phyloP scores from a whole-genome alignment of 495 filamentous ascomycete genomes.

The Chaetomium cochliodes region DNA sequence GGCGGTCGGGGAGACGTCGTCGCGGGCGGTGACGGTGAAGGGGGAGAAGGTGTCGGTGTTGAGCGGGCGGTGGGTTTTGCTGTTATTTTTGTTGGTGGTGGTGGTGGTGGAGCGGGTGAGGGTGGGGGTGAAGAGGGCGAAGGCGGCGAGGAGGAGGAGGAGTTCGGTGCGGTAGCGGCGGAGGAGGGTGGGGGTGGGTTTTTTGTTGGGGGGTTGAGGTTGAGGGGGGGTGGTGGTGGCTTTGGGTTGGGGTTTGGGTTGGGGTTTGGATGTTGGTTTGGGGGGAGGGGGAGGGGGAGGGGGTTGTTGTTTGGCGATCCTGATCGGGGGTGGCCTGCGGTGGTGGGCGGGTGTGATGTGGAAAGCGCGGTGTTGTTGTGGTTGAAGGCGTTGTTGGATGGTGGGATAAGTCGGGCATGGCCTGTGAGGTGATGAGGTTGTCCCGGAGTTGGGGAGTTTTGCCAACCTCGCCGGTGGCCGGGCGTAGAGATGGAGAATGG shows the following conservation, averaged over 20 bases:
- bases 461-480: neutral
- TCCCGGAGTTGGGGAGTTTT: neutral
- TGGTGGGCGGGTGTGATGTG: neutral
- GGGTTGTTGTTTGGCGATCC: neutral
- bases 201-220: neutral
- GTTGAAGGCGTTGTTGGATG: neutral
- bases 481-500: neutral
- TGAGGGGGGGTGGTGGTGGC: neutral
- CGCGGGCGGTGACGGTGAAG: constrained; percentile 61
- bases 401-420: neutral
- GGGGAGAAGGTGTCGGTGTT: constrained; percentile 57
- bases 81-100: neutral
- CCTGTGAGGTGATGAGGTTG: neutral
- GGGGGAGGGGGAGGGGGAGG: neutral
- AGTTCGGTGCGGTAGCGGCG: neutral
- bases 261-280: neutral
- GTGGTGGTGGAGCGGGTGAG: neutral
- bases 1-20: constrained; percentile 70
- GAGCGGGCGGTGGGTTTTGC: constrained; percentile 28
- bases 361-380: neutral
- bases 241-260: neutral
- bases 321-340: constrained; percentile 10
- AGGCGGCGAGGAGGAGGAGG: neutral
- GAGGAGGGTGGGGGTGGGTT: neutral
- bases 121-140: neutral